Percentiles rank a stretch among this genome's conserved stretches.
These are phyloP conservation scores for Termitomyces sp. DNA, from an alignment of 768 basidiomycete species.

Conservation along the genomic window DNA sequence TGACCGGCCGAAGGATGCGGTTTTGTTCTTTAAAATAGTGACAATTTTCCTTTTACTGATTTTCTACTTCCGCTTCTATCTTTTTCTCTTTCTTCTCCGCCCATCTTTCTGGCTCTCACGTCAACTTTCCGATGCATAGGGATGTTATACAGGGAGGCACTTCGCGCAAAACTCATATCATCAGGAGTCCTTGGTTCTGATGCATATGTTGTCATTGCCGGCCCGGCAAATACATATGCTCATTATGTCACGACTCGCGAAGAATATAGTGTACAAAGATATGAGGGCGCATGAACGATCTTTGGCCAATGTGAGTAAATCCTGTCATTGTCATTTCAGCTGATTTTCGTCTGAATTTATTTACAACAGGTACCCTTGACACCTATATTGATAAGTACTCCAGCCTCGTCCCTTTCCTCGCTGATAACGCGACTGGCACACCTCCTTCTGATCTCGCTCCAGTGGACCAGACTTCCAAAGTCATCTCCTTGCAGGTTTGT, in stretches of 20 bases:
- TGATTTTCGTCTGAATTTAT: neutral
- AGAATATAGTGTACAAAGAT: slow-evolving; percentile 72
- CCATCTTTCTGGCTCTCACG: slow-evolving; percentile 3
- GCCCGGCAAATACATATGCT: slow-evolving; percentile 79
- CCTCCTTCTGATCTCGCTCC: slow-evolving; percentile 66
- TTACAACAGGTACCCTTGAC: slow-evolving; percentile 60
- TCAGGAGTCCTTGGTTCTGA: slow-evolving; percentile 59
- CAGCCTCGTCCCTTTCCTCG: slow-evolving; percentile 61
- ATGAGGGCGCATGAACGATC: slow-evolving; percentile 79
- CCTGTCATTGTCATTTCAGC: slow-evolving; percentile 4
- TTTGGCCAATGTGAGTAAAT: slow-evolving; percentile 63
- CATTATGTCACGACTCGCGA: slow-evolving; percentile 74
- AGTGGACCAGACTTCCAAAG: slow-evolving; percentile 57
- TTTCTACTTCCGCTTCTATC: neutral
- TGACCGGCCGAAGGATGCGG: slow-evolving; percentile 77
- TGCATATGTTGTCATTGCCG: slow-evolving; percentile 75
- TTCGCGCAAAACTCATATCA: slow-evolving; percentile 63
- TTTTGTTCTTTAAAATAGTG: slow-evolving; percentile 22
- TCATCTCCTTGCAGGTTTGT: slow-evolving; percentile 64
- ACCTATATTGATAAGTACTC: slow-evolving; percentile 77
- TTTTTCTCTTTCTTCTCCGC: neutral
- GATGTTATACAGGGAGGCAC: slow-evolving; percentile 48
- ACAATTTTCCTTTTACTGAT: slow-evolving; percentile 20
- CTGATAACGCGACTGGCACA: slow-evolving; percentile 40
- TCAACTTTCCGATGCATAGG: slow-evolving; percentile 4